A percentile compares a stretch with the other conserved stretches of the same genome.
Evolutionary conservation across 441 rosid species (phyloP).

Genomic region (Corymbia calophylla): DNA sequence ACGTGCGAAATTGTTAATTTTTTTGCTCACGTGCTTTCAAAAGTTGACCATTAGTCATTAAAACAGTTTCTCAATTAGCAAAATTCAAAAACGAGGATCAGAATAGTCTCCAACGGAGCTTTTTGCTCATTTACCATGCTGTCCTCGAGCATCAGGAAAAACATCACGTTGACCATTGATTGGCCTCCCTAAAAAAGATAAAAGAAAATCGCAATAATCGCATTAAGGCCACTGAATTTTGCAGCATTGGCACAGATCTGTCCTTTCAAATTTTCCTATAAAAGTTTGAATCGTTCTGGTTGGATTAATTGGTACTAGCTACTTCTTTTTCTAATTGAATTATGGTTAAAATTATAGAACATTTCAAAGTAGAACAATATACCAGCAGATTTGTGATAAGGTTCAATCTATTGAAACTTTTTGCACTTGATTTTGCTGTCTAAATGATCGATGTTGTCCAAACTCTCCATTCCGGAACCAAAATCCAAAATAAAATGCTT

Average conservation of each 20-base stretch:
- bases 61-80: neutral
- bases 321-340: neutral
- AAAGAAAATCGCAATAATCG: fast-evolving
- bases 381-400: neutral
- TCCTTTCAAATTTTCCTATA: neutral
- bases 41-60: neutral
- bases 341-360: neutral
- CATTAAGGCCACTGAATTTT: neutral
- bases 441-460: neutral
- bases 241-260: neutral
- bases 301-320: neutral
- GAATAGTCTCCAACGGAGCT: neutral
- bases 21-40: neutral
- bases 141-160: neutral
- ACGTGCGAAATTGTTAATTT: neutral
- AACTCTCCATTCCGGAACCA: neutral
- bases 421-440: neutral
- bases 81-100: neutral
- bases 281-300: neutral
- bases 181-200: neutral
- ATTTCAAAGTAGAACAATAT: neutral
- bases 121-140: neutral
- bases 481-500: neutral
- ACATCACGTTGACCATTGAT: neutral
- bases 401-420: neutral